Evolutionary conservation across 495 filamentous ascomycete species (phyloP), one percentile per base, ranked within the genome.

Genomic region (Aspergillus bridgeri): DNA sequence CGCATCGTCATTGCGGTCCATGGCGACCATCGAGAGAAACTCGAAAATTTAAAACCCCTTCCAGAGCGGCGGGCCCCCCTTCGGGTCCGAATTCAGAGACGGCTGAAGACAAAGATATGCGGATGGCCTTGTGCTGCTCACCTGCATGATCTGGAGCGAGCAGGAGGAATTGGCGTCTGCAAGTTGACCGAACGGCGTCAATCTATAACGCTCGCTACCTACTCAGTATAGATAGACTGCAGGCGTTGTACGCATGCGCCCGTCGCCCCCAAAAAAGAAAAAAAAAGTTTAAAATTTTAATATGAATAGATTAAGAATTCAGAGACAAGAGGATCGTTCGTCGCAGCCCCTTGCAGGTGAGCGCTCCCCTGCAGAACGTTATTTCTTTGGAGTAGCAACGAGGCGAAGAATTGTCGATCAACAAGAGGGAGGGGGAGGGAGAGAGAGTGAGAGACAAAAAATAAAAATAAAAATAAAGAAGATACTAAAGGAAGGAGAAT

Each of bases 1-100:
- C 33, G 64, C 51, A 53, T 55, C 53, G 29, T 72, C 63, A 51
- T 67, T 49, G n/a, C 61, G 58, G 66, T 72, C 71, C 74, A 77
- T 77, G 61, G 69, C 65, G 65, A 68, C 64, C 66, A 58, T 62
- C 47, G 24, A 60, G 58, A 55, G 60, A 50, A 54, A 38, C 2
- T 11, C 33, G 33, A 38, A 38, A 15, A 38, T 38, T 15, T 52
- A 55, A 50, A 46, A n/a, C n/a, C 44, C 38, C 9, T 51, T 45
- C 45, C 56, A 49, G 48, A 62, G 51, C 48, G 18, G 50, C 59
- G 23, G 46, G 22, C 53, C 58, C 54, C 58, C 54, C 56, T 53
- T 22, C 51, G 27, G 49, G 56, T 38, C 20, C 29, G 46, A 47
- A 44, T 54, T 53, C 58, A 57, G 54, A 52, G 49, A 62, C 54